Evolutionary conservation across 768 basidiomycete species (phyloP).

Genomic region (Auricularia sp.): DNA sequence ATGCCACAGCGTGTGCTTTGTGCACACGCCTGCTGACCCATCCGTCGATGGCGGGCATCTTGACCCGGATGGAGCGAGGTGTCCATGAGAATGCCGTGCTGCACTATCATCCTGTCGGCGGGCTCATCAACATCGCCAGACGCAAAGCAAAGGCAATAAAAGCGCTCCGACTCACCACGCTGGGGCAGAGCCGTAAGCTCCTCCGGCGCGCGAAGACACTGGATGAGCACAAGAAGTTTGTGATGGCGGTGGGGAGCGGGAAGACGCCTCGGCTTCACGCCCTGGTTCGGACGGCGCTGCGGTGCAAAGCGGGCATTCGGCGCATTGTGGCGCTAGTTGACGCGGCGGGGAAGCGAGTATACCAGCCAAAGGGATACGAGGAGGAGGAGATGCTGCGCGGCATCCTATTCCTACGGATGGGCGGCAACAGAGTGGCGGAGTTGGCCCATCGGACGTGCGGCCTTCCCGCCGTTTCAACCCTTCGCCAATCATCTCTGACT

Average conservation of each 20-base stretch:
- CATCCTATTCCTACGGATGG: constrained; percentile 13
- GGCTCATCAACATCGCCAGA: constrained; percentile 7
- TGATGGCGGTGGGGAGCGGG: constrained; percentile 17
- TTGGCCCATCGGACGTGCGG: constrained; percentile 10
- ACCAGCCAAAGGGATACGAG: constrained; percentile 11
- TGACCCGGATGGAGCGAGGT: constrained; percentile 11
- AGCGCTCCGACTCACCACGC: constrained; percentile 5
- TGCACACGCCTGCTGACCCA: too few species aligned
- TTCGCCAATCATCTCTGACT: background rate
- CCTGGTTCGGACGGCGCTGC: constrained; percentile 11
- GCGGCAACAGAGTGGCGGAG: constrained; percentile 13
- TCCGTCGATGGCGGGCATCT: constrained; percentile 9
- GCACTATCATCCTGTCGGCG: constrained; percentile 9
- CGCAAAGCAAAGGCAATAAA: constrained; percentile 6
- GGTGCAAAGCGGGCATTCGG: constrained; percentile 10
- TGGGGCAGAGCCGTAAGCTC: constrained; percentile 10
- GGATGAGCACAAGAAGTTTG: constrained; percentile 14
- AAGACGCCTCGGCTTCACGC: constrained; percentile 12
- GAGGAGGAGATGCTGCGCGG: constrained; percentile 14
- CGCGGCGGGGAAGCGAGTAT: constrained; percentile 10
- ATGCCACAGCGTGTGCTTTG: background rate
- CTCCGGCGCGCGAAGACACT: constrained; percentile 4
- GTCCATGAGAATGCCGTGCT: constrained; percentile 9
- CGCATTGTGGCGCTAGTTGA: constrained; percentile 12
- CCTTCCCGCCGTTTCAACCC: background rate